Percentiles rank a stretch among this genome's conserved stretches.
These are phyloP conservation scores for Polyporus arcularius DNA, from an alignment of 768 basidiomycete genomes.

Conservation along the genomic window DNA sequence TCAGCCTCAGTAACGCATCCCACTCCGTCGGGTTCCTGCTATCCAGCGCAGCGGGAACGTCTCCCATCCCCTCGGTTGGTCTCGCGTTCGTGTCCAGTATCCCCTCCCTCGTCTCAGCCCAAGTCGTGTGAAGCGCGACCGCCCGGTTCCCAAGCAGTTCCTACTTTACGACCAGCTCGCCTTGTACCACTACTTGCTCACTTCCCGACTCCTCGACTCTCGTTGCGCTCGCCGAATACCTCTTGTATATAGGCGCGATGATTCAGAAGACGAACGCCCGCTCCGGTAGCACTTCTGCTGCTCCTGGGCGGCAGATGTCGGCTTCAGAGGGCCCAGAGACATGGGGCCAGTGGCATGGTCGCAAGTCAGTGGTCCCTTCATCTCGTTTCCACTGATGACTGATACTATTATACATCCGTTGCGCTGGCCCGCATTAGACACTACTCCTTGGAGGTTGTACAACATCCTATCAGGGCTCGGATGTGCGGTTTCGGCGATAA, in stretches of 20 bases:
- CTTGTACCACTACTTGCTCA: conserved; percentile 11
- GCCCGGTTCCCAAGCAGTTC: conserved; percentile 16
- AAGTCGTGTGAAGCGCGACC: conserved; percentile 19
- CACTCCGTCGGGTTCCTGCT: conserved; percentile 15
- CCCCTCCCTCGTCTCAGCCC: conserved; percentile 6
- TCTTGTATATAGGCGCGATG: conserved; percentile 41
- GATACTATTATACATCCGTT: conserved; percentile 5
- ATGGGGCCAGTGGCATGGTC: conserved; percentile 73
- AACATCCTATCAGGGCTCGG: conserved; percentile 86
- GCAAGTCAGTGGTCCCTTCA: conserved; percentile 47
- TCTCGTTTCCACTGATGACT: background rate
- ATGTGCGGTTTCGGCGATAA: conserved; percentile 99
- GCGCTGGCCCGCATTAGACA: conserved; percentile 46
- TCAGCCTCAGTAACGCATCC: background rate
- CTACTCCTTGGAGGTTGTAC: conserved; percentile 83
- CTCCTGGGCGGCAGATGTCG: conserved; percentile 23
- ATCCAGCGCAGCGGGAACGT: conserved; percentile 17
- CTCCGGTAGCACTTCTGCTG: conserved; percentile 32
- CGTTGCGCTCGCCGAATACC: background rate
- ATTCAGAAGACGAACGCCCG: conserved; percentile 64
- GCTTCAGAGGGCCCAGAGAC: conserved; percentile 48
- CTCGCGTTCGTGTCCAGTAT: background rate
- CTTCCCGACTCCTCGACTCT: conserved; percentile 12
- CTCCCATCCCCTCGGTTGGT: conserved; percentile 16
- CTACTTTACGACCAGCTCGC: conserved; percentile 19